Percentiles rank a stretch among this genome's conserved stretches.
phyloP scores from a whole-genome alignment of 202 grass and related monocot genomes.

The Bolboschoenoplectus hybrid region DNA sequence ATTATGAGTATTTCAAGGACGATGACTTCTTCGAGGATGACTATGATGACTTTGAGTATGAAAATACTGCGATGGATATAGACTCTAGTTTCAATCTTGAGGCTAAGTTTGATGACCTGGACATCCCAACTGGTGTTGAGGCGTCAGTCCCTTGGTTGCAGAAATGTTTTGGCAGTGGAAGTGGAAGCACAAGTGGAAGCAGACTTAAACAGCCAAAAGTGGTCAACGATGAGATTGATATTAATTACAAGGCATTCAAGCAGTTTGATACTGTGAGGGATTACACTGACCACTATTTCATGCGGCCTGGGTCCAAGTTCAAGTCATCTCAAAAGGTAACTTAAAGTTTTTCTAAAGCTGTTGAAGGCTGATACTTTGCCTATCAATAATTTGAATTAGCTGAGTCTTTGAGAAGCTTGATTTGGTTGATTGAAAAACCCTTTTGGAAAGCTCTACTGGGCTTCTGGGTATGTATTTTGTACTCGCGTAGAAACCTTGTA shows the following conservation, averaged over 20 bases:
- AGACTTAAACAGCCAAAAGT: conserved; percentile 43
- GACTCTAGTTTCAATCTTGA: conserved; percentile 52
- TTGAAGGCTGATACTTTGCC: background rate
- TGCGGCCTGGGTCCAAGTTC: conserved; percentile 45
- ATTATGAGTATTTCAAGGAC: conserved; percentile 44
- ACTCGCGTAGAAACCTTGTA: background rate
- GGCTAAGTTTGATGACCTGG: conserved; percentile 60
- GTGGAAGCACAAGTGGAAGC: conserved; percentile 27
- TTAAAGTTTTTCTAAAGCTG: conserved; percentile 24
- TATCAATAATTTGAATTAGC: background rate
- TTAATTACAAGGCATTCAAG: conserved; percentile 62
- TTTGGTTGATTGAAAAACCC: background rate
- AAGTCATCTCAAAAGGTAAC: conserved; percentile 54
- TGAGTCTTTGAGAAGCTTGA: background rate
- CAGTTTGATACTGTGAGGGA: conserved; percentile 74
- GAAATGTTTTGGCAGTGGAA: conserved; percentile 41
- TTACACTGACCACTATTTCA: conserved; percentile 65
- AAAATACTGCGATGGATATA: conserved; percentile 33
- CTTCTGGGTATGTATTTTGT: background rate
- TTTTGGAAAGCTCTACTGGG: background rate
- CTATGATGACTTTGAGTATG: conserved; percentile 33
- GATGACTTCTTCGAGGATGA: background rate
- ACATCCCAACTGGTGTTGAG: conserved; percentile 45
- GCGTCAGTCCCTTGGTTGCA: conserved; percentile 52
- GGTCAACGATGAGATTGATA: conserved; percentile 48